Conservation (phyloP, 2,329 filamentous ascomycete species). For the Periconia sp. region DNA sequence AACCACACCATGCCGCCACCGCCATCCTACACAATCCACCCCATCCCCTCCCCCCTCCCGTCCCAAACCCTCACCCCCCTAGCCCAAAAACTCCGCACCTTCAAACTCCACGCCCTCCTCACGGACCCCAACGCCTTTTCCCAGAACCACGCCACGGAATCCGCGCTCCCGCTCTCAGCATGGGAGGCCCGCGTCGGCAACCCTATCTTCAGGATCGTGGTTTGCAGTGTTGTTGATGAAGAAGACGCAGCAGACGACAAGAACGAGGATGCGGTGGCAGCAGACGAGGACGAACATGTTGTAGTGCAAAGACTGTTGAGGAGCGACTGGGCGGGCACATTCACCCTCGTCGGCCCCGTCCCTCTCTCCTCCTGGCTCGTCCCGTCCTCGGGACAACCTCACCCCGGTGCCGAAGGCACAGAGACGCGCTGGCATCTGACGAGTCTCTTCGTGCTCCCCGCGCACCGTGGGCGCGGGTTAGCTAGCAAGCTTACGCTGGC, state of each 20-base stretch:
- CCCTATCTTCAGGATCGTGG: slow-evolving; percentile 1
- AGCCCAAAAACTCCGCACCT: too few species aligned
- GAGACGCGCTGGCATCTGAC: slow-evolving; percentile 8
- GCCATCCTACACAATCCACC: too few species aligned
- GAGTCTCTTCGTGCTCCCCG: slow-evolving; percentile 5
- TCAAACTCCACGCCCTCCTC: too few species aligned
- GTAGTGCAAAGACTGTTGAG: background rate
- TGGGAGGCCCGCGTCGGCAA: slow-evolving; percentile 4
- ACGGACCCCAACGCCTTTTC: background rate
- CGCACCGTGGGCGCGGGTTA: slow-evolving; percentile 1
- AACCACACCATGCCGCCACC: too few species aligned
- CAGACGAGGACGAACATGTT: background rate
- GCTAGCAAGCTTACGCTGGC: slow-evolving; percentile 3
- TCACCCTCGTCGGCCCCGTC: slow-evolving; percentile 7
- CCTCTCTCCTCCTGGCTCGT: background rate
- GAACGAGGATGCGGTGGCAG: background rate
- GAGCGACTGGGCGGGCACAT: slow-evolving; percentile 7
- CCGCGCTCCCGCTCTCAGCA: slow-evolving; percentile 1
- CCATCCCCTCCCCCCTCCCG: too few species aligned
- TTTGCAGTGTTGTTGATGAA: background rate
- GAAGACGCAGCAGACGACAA: background rate
- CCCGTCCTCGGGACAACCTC: slow-evolving; percentile 3
- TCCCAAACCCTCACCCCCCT: too few species aligned
- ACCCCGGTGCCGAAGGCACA: background rate
- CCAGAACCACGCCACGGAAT: background rate